Base-by-base conservation (phyloP, 2,329 filamentous ascomycete genomes). In the Aspergillus unguis region DNA sequence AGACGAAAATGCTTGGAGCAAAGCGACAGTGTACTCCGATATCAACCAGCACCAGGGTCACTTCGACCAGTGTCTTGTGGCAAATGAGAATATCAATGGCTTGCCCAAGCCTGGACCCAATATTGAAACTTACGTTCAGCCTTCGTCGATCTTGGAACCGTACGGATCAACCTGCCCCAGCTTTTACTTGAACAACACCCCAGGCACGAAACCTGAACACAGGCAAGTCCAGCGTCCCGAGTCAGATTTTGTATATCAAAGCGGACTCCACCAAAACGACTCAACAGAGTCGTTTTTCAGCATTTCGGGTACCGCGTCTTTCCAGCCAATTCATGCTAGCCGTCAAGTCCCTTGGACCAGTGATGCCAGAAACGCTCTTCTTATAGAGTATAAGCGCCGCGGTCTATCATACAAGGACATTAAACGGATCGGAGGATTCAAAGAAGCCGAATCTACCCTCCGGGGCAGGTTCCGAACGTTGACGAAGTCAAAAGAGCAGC, bases 391-490 rank as follows among this genome's bases (percentile, higher is more conserved):
- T 52, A 76, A 76, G 53, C 63, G 62, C 3, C 61, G 65, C 6
- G 75, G 75, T 0, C 62, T 75, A 26, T 76, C 75, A 1, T 78
- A 78, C 64, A 76, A 73, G 50, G 69, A 77, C 7, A 78, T 78
- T 58, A 77, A 77, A 54, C 63, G 64, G 25, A 59, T 67, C 2
- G 72, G 73, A 1, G 63, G 65, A 0, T 77, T 77, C 54, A 68
- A 66, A 26, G 75, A 77, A 53, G 75, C 76, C 0, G 76, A 78
- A 49, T 78, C 76, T 3, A 78, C 76, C 1, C 64, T 78, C 3
- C 71, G 76, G 27, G 76, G 76, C 2, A 67, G 76, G 23, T 77
- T 72, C 50, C 71, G 76, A 28, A 76, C 71, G 2, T 59, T 78
- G 23, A 78, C 74, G 1, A 78, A 78, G 51, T 53, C 64, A 1